These are phyloP conservation scores for Blastobotrys serpentis DNA, from an alignment of 1,139 yeast genomes.

Conservation along the genomic window DNA sequence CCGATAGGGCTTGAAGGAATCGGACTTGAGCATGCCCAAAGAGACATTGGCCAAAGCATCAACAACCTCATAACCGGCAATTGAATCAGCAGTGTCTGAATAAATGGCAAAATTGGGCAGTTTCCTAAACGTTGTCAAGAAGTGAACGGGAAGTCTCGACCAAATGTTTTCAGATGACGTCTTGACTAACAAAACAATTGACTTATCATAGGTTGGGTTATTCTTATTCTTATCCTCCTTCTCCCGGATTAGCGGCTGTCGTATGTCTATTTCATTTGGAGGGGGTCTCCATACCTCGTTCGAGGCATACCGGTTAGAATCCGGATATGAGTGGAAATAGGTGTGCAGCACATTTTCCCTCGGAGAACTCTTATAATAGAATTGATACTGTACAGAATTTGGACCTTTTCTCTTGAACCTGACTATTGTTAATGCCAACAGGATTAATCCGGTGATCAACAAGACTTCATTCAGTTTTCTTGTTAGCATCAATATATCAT, in stretches of 20 bases:
- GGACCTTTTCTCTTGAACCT: neutral
- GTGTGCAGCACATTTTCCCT: conserved; percentile 13
- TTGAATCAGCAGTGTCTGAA: conserved; percentile 35
- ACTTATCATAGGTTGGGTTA: too few species aligned
- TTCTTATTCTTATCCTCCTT: neutral
- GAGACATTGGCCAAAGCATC: conserved; percentile 36
- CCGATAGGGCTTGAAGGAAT: conserved; percentile 32
- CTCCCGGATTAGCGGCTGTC: neutral
- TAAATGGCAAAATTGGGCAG: conserved; percentile 38
- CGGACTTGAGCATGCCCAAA: conserved; percentile 21
- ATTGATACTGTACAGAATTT: neutral
- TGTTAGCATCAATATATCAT: neutral
- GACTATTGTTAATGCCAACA: neutral
- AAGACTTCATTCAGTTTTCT: neutral
- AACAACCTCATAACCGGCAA: conserved; percentile 37
- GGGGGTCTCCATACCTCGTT: conserved; percentile 37
- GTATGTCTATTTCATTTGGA: conserved; percentile 24
- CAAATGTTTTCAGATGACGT: conserved; percentile 40
- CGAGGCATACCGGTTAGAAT: conserved; percentile 32
- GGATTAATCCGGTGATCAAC: neutral
- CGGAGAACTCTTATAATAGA: neutral
- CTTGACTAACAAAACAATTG: conserved; percentile 35
- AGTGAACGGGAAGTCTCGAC: conserved; percentile 40
- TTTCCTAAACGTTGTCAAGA: conserved; percentile 36
- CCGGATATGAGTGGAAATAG: conserved; percentile 33